Base-by-base conservation (phyloP, 1,139 yeast species). In the Blastobotrys elegans region DNA sequence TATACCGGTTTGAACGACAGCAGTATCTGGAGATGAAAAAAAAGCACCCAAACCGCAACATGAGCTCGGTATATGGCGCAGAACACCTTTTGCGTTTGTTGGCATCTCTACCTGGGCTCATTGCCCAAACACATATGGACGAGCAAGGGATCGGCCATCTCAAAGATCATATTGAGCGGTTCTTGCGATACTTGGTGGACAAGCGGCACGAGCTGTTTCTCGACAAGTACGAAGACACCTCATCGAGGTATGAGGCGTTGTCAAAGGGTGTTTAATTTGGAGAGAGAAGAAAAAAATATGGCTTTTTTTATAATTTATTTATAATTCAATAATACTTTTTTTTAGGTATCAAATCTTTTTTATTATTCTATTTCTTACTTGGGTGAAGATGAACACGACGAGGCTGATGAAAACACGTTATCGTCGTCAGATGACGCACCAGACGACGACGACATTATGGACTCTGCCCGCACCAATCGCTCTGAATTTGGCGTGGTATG, bases 1-100 rank as follows among this genome's bases (percentile, higher is more conserved):
- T 92, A 5, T 92, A 92, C 68, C 76, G 94, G 53, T 84, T 82
- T 56, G 98, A 92, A 65, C 72, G 96, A 50, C 77, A 84, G 52
- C 97, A 92, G 64, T 88, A 78, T 59, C 74, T 82, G 48, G 79
- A 83, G 46, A 62, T 84, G 34, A 65, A 71, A 38, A 69, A 69
- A 44, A 65, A 69, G 47, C 63, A 70, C 46, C 66, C 69, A 18
- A 65, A 67, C 41, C 61, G 61, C 44, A 62, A 64, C 24, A 62
- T 71, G 50, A 66, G 76, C 46, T 71, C 74, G 4, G 65, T 83
- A 0, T 92, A 90, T 62, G 96, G 97, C 0, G 74, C 68, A 4
- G 89, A 84, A 58, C 96, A 88, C 64, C 69, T 90, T 32, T 68
- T 89, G 50, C 70, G 97, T 51, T 67, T 89, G 48, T 70, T 86